Evolutionary conservation across 495 filamentous ascomycete species (phyloP).

Genomic region (Podospora conica): DNA sequence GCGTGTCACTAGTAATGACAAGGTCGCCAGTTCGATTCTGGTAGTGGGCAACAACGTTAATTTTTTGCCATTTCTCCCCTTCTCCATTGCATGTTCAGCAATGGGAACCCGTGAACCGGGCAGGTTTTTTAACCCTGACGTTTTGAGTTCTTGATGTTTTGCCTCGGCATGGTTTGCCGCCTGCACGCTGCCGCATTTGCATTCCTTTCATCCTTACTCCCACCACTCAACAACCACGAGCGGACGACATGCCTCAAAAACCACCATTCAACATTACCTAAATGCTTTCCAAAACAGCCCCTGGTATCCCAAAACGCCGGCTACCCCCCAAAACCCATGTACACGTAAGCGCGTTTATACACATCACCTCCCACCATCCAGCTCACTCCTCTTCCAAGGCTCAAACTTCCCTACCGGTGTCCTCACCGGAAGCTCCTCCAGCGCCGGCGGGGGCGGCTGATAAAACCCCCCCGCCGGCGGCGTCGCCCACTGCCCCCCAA

Average conservation of each 20-base stretch:
- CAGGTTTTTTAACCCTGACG: too few relatives aligned
- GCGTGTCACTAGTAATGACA: conserved; percentile 1
- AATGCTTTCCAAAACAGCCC: neutral
- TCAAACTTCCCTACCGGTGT: neutral
- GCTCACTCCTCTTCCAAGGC: neutral
- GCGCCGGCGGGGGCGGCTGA: neutral
- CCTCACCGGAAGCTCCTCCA: neutral
- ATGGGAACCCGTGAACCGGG: too few relatives aligned
- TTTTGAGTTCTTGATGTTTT: too few relatives aligned
- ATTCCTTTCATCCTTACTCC: too few relatives aligned
- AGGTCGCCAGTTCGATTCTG: conserved; percentile 5
- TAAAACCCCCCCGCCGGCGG: neutral
- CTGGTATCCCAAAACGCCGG: neutral
- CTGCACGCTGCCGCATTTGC: neutral
- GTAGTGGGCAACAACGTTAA: neutral
- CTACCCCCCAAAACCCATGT: neutral
- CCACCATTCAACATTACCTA: neutral
- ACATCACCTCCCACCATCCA: neutral
- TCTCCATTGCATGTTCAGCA: too few relatives aligned
- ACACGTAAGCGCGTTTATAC: too few relatives aligned
- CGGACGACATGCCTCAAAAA: neutral
- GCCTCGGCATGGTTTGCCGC: neutral
- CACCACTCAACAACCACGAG: neutral
- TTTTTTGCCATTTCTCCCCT: neutral
- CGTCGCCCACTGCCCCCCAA: too few relatives aligned